phyloP scores from a whole-genome alignment of 116 monocot species.

The Trichopus zeylanicus region DNA sequence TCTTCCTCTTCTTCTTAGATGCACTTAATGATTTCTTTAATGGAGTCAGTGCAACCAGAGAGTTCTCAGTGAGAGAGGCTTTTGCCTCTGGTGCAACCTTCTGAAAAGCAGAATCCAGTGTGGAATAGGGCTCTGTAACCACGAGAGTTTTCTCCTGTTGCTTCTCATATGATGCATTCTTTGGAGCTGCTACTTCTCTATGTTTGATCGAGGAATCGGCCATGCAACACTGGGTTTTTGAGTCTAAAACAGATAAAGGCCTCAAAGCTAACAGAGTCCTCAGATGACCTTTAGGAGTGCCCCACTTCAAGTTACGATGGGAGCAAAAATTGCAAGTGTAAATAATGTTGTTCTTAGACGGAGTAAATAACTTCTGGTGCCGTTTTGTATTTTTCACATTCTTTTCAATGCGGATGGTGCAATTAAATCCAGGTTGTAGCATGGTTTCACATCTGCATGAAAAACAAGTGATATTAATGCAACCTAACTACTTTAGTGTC shows the following conservation, averaged over 20 bases:
- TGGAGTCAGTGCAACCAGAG: slow-evolving; percentile 10
- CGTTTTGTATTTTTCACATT: slow-evolving; percentile 16
- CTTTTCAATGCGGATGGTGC: slow-evolving; percentile 76
- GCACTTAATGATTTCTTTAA: background rate
- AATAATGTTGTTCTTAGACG: slow-evolving; percentile 48
- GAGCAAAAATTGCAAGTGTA: slow-evolving; percentile 73
- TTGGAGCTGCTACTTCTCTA: background rate
- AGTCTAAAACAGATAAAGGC: background rate
- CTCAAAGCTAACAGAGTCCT: slow-evolving; percentile 36
- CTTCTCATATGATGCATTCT: background rate
- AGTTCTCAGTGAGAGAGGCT: background rate
- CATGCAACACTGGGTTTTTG: background rate
- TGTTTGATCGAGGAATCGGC: background rate
- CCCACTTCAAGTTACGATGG: slow-evolving; percentile 40
- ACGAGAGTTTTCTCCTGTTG: background rate
- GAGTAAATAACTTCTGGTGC: slow-evolving; percentile 9
- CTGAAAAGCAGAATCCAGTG: background rate
- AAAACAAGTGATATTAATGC: too few relatives aligned
- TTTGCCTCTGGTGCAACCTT: background rate
- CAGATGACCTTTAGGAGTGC: slow-evolving; percentile 41
- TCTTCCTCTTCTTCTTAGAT: slow-evolving; percentile 22
- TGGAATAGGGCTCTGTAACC: background rate
- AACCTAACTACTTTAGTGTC: too few relatives aligned
- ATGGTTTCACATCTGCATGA: slow-evolving; percentile 71
- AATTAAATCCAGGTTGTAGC: slow-evolving; percentile 74